Percentiles rank a stretch among this genome's conserved stretches.
Evolutionary conservation across 2,329 filamentous ascomycete species (phyloP).

Genomic region (Colletotrichum chlorophyti): DNA sequence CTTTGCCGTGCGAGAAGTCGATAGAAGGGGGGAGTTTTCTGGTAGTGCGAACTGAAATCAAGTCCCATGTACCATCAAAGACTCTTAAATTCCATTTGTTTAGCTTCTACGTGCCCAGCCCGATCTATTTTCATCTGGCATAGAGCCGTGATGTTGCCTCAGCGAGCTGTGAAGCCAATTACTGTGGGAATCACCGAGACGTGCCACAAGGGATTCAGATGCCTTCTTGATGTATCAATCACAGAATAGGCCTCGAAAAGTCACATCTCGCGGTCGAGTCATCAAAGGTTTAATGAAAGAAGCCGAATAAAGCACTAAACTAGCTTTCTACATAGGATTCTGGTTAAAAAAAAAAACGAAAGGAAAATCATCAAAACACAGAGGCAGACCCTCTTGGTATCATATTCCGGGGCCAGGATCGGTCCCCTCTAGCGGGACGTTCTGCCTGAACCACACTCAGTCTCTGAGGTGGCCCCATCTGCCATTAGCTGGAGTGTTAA

Average conservation of each 20-base stretch:
- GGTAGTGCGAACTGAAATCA: conserved; percentile 28
- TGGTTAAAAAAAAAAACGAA: too few relatives aligned
- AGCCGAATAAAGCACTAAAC: too few relatives aligned
- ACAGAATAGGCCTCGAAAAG: too few relatives aligned
- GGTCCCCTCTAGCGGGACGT: not conserved
- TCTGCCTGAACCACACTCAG: conserved; percentile 20
- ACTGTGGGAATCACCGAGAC: not conserved
- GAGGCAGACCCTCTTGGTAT: too few relatives aligned
- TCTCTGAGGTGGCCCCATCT: conserved; percentile 55
- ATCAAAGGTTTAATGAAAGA: too few relatives aligned
- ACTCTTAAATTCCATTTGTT: conserved; percentile 14
- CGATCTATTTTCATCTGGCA: not conserved
- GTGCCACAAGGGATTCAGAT: not conserved
- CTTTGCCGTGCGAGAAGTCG: conserved; percentile 16
- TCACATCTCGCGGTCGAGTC: too few relatives aligned
- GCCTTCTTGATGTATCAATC: too few relatives aligned
- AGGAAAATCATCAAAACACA: too few relatives aligned
- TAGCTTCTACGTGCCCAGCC: not conserved
- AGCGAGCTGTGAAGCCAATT: conserved; percentile 1
- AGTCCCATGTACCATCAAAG: conserved; percentile 24
- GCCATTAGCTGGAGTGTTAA: conserved; percentile 45
- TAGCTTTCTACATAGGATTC: too few relatives aligned
- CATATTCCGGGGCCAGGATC: too few relatives aligned
- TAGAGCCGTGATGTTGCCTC: not conserved
- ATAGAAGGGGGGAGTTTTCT: conserved; percentile 26